phyloP scores from a whole-genome alignment of 2,329 filamentous ascomycete species.

The Fusarium setosum region DNA sequence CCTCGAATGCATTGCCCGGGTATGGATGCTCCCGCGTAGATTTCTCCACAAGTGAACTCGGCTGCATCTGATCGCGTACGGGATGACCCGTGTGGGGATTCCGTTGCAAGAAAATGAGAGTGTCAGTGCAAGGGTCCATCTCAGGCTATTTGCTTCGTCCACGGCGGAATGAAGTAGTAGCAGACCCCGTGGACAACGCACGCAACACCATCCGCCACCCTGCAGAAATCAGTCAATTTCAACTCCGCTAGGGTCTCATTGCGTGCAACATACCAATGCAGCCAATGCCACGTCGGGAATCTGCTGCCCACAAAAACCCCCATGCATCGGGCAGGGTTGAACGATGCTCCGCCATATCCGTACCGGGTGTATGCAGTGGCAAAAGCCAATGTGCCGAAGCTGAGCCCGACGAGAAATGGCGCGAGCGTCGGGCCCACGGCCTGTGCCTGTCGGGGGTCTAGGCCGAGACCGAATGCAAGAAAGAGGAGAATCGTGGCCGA shows the following conservation, averaged over 20 bases:
- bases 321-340: slow-evolving; percentile 41
- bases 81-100: too few species aligned
- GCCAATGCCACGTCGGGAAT: slow-evolving; percentile 40
- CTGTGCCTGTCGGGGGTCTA: slow-evolving; percentile 62
- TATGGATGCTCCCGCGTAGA: too few species aligned
- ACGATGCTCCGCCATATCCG: slow-evolving; percentile 36
- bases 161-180: slow-evolving; percentile 35
- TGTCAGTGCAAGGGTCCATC: background rate
- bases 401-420: slow-evolving; percentile 60
- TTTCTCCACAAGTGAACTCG: too few species aligned
- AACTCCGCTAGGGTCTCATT: accelerated
- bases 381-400: slow-evolving; percentile 51
- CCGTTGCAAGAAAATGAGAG: too few species aligned
- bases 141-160: slow-evolving; percentile 11
- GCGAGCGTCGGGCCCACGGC: slow-evolving; percentile 61
- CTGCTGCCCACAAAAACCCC: slow-evolving; percentile 33
- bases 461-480: slow-evolving; percentile 63
- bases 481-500: slow-evolving; percentile 59
- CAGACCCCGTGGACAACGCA: slow-evolving; percentile 24
- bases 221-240: background rate
- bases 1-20: too few species aligned
- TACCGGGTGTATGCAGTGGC: slow-evolving; percentile 44
- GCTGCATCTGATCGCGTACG: too few species aligned
- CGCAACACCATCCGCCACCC: slow-evolving; percentile 25
- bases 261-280: slow-evolving; percentile 32